phyloP scores from a whole-genome alignment of 1,284 basidiomycete species.

The Tremellales sp. region DNA sequence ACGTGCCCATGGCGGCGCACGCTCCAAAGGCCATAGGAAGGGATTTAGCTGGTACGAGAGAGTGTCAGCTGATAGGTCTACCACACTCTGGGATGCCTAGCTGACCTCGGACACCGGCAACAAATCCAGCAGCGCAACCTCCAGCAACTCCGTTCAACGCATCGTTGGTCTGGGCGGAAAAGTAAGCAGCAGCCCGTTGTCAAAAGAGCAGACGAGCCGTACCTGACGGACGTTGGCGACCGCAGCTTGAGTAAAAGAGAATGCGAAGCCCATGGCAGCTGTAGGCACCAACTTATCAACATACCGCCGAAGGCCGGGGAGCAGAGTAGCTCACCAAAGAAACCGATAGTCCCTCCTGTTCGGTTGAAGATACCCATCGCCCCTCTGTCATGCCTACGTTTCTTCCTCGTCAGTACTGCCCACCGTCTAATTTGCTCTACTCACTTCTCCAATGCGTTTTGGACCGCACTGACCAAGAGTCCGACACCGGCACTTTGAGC shows the following conservation, averaged over 20 bases:
- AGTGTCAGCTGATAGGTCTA: slow-evolving; percentile 5
- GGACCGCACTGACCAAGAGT: slow-evolving; percentile 70
- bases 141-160: slow-evolving; percentile 78
- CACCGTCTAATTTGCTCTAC: slow-evolving; percentile 9
- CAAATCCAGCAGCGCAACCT: slow-evolving; percentile 88
- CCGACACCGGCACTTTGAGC: slow-evolving; percentile 70
- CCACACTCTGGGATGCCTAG: slow-evolving; percentile 5
- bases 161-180: slow-evolving; percentile 59
- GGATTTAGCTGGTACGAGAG: slow-evolving; percentile 62
- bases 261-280: slow-evolving; percentile 91
- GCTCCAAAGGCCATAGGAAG: slow-evolving; percentile 77
- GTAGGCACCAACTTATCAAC: slow-evolving; percentile 8
- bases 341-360: slow-evolving; percentile 71
- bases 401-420: neutral
- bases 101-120: slow-evolving; percentile 62
- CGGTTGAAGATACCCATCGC: slow-evolving; percentile 81
- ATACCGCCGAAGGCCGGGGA: slow-evolving; percentile 6
- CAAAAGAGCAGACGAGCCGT: slow-evolving; percentile 5
- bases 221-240: slow-evolving; percentile 74
- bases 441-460: slow-evolving; percentile 70
- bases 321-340: slow-evolving; percentile 63
- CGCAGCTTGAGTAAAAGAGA: slow-evolving; percentile 73
- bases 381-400: slow-evolving; percentile 64
- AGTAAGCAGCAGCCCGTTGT: neutral
- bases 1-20: slow-evolving; percentile 72